Evolutionary conservation across 306 rosid species (phyloP).

Genomic region (Pterocarpus santalinus): DNA sequence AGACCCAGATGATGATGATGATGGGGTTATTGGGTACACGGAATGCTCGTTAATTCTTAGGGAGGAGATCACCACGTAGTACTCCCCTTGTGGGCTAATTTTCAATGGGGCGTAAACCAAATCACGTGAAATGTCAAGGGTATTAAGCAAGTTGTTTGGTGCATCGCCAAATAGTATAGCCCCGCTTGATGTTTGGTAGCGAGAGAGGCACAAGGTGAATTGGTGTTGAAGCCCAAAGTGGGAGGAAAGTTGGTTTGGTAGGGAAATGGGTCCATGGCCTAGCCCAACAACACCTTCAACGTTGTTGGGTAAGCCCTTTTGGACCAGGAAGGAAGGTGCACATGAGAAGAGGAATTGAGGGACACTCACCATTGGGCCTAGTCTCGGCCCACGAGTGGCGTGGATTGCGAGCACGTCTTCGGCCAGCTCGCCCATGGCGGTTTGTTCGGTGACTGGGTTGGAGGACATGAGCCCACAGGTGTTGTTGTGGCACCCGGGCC

Average conservation of each 20-base stretch:
- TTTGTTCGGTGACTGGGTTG: conserved; percentile 61
- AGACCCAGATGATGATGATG: background rate
- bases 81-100: conserved; percentile 55
- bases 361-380: conserved; percentile 37
- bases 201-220: conserved; percentile 61
- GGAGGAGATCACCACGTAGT: conserved; percentile 47
- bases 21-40: conserved; percentile 33
- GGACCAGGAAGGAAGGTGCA: conserved; percentile 56
- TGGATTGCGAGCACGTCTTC: conserved; percentile 55
- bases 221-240: conserved; percentile 56
- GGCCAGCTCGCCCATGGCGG: conserved; percentile 57
- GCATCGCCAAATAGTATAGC: conserved; percentile 58
- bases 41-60: conserved; percentile 52
- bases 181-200: conserved; percentile 31
- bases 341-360: conserved; percentile 71
- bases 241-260: conserved; percentile 59
- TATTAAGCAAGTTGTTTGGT: background rate
- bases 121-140: conserved; percentile 41
- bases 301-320: conserved; percentile 53
- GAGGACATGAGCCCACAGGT: conserved; percentile 51
- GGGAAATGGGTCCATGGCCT: conserved; percentile 57
- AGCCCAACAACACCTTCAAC: conserved; percentile 59
- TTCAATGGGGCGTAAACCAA: conserved; percentile 54
- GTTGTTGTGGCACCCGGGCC: conserved; percentile 65
- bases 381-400: conserved; percentile 37